A percentile compares a stretch with the other conserved stretches of the same genome.
These are phyloP conservation scores for Chimonanthus salicifolius DNA, from an alignment of 164 flowering plant genomes.

Conservation along the genomic window DNA sequence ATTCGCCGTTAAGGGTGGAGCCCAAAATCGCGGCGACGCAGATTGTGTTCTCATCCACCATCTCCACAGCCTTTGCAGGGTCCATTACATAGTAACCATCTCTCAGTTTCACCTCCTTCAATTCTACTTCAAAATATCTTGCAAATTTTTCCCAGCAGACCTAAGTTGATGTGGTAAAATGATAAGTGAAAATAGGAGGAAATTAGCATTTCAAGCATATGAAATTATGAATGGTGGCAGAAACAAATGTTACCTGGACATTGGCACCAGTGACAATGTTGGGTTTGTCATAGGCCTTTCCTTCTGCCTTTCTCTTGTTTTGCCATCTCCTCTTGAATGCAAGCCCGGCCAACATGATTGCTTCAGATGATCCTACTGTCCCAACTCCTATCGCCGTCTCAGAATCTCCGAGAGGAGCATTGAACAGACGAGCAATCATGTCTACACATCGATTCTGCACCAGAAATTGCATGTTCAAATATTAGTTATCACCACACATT, in stretches of 20 bases:
- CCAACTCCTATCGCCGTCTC: conserved; percentile 40
- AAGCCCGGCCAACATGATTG: conserved; percentile 41
- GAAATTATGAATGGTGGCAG: neutral
- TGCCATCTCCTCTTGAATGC: conserved; percentile 47
- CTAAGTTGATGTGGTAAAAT: conserved; percentile 8
- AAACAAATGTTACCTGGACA: conserved; percentile 24
- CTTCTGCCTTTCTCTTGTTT: conserved; percentile 34
- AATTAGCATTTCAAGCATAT: neutral
- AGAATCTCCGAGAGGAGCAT: conserved; percentile 32
- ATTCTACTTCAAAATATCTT: conserved; percentile 38
- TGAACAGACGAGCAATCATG: conserved; percentile 40
- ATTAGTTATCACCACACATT: too few relatives aligned
- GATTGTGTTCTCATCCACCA: conserved; percentile 48
- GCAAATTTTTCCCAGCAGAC: conserved; percentile 51
- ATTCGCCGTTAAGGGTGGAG: conserved; percentile 45
- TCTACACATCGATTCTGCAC: conserved; percentile 39
- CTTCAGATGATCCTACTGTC: conserved; percentile 42
- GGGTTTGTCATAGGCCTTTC: conserved; percentile 34
- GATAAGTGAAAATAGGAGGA: neutral
- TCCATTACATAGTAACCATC: conserved; percentile 46
- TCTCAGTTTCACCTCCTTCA: conserved; percentile 38
- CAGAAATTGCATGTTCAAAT: neutral
- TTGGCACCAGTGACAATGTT: conserved; percentile 42
- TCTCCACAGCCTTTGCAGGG: conserved; percentile 35
- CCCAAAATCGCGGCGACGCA: conserved; percentile 45